Base-by-base conservation (phyloP, 352 stramenopile genomes). In the Peronospora destructor region DNA sequence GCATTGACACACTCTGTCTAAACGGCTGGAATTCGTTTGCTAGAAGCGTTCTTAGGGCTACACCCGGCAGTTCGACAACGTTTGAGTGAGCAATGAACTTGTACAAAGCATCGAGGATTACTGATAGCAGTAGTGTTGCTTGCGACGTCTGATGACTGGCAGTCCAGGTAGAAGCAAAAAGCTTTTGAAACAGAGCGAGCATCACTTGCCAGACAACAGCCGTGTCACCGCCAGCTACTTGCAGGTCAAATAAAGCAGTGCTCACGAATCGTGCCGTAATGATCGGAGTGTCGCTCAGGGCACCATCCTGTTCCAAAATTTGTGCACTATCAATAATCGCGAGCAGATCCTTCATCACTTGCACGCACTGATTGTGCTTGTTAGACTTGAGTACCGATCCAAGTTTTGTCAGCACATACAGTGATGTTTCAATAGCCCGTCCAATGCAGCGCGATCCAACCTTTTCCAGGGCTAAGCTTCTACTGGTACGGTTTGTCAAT, bases 301-400 rank as follows among this genome's bases (percentile, higher is more conserved):
- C 45, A 26, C 17, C 43, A 35, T 1, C 35, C 16, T 47, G 40
- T 43, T 34, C 48, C 19, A 19, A 35, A 14, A 34, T 34, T 34
- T 30, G 30, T 13, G 43, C 45, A n/a, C 28, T 53, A 7, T 52
- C 48, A 7, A 74, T 9, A 9, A 84, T 44, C 1, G 49, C 17
- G 17, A 76, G 39, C 4, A 87, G 47, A 43, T 84, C 66, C 23
- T 78, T 71, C 35, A 85, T 53, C 17, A 60, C 45, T 53, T 81
- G 62, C 13, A 69, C 69, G 25, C 63, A 87, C 51, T 81, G 71
- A 38, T 84, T 85, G 34, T 55, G 69, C 21, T 51, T 66, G 37
- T 87, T 87, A 3, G 39, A 33, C 45, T 85, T 87, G 34, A 87
- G 13, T 16, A 64, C 38, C 0, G 47, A 38, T 2, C 63, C 59